phyloP scores from a whole-genome alignment of 1,284 basidiomycete species.

The Puccinia novopanici region DNA sequence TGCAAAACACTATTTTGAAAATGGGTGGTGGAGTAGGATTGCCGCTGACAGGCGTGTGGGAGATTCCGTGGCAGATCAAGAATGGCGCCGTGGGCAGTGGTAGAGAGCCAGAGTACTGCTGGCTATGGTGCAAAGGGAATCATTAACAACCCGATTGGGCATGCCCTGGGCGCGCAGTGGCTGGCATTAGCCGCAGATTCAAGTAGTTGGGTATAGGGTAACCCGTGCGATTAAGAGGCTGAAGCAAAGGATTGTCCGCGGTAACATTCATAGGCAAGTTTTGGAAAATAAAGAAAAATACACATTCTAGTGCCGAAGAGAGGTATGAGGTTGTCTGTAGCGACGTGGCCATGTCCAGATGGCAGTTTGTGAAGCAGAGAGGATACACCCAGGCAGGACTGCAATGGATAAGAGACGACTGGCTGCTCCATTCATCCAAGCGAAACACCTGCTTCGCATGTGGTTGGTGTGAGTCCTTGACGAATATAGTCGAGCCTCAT shows the following conservation, averaged over 20 bases:
- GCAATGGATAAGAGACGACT: background rate
- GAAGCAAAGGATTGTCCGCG: background rate
- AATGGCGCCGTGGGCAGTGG: constrained; percentile 10
- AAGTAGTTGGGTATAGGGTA: background rate
- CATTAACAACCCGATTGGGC: constrained; percentile 20
- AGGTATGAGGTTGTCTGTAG: background rate
- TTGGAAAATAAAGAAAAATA: background rate
- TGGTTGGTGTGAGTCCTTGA: background rate
- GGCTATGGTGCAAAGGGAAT: background rate
- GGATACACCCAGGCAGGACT: background rate
- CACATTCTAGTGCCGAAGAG: background rate
- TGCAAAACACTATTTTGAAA: background rate
- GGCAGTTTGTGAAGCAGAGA: background rate
- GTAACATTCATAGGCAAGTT: background rate
- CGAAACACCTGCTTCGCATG: background rate
- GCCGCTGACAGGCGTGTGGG: constrained; percentile 22
- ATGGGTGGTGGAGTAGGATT: background rate
- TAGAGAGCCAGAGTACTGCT: constrained; percentile 3
- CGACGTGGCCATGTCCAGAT: background rate
- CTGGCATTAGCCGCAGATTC: background rate
- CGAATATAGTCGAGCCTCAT: background rate
- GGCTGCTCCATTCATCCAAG: background rate
- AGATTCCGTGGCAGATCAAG: constrained; percentile 25
- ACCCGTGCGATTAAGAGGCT: constrained; percentile 18
- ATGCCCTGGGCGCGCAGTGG: background rate